Evolutionary conservation across 305 asterid genomes (phyloP).

Genomic region (Plantago rigida): DNA sequence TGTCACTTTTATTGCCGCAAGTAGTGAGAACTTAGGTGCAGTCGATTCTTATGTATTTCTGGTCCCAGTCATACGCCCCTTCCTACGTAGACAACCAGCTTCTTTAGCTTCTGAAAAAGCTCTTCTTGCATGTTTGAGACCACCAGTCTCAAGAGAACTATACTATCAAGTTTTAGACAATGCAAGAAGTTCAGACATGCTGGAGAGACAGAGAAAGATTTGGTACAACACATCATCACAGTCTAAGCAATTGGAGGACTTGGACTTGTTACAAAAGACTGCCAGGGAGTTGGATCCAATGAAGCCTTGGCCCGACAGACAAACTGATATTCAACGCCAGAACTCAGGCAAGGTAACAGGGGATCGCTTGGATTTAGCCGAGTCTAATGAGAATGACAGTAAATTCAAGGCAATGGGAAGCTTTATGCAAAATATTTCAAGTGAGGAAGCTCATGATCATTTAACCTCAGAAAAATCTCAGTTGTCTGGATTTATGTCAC

Average conservation of each 20-base stretch:
- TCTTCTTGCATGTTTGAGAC: slow-evolving; percentile 74
- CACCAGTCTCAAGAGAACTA: slow-evolving; percentile 78
- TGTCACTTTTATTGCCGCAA: slow-evolving; percentile 73
- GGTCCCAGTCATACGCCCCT: slow-evolving; percentile 78
- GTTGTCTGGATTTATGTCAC: slow-evolving; percentile 87
- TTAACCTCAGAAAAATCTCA: slow-evolving; percentile 76
- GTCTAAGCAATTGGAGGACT: slow-evolving; percentile 61
- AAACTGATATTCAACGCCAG: slow-evolving; percentile 39
- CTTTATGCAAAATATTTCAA: slow-evolving; percentile 37
- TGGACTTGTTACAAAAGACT: slow-evolving; percentile 63
- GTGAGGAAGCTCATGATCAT: slow-evolving; percentile 48
- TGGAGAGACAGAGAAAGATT: slow-evolving; percentile 91
- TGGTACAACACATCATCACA: slow-evolving; percentile 82
- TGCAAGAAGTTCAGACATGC: slow-evolving; percentile 88
- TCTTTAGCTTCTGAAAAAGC: slow-evolving; percentile 83
- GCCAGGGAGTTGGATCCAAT: slow-evolving; percentile 63
- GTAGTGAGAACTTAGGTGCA: slow-evolving; percentile 93
- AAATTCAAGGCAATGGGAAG: slow-evolving; percentile 52
- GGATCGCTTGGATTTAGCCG: slow-evolving; percentile 33
- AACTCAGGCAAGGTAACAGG: slow-evolving; percentile 32
- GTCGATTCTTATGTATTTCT: slow-evolving; percentile 94
- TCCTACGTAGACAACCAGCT: slow-evolving; percentile 87
- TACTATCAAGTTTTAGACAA: slow-evolving; percentile 68
- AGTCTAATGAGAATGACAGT: slow-evolving; percentile 40
- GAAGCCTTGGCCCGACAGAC: slow-evolving; percentile 57